A percentile compares a stretch with the other conserved stretches of the same genome.
These are phyloP conservation scores for Leccinum uliginosum DNA, from an alignment of 768 basidiomycete genomes.

Conservation along the genomic window DNA sequence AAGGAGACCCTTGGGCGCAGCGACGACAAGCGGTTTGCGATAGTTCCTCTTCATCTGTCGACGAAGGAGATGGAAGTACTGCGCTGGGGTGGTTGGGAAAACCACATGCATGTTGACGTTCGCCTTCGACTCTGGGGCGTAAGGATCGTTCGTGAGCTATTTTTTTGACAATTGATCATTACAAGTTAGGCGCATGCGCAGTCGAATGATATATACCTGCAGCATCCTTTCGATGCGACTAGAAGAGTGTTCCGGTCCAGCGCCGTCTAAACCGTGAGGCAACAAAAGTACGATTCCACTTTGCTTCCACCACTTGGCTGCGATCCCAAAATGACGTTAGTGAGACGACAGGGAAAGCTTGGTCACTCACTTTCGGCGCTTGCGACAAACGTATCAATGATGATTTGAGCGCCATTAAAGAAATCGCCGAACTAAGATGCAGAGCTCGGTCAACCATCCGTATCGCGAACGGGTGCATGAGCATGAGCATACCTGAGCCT, in stretches of 20 bases:
- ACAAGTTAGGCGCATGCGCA: background rate
- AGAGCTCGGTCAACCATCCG: background rate
- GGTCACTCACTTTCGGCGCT: slow-evolving; percentile 70
- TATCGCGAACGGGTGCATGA: background rate
- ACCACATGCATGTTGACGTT: slow-evolving; percentile 83
- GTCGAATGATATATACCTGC: slow-evolving; percentile 47
- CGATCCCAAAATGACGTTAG: background rate
- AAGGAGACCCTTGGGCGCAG: slow-evolving; percentile 79
- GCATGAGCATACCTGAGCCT: slow-evolving; percentile 64
- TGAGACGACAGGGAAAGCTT: too few relatives aligned
- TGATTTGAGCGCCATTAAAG: slow-evolving; percentile 84
- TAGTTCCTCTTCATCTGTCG: slow-evolving; percentile 82
- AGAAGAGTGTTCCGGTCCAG: slow-evolving; percentile 91
- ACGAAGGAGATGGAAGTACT: slow-evolving; percentile 91
- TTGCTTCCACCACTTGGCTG: slow-evolving; percentile 92
- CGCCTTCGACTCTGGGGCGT: slow-evolving; percentile 20
- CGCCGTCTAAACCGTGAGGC: slow-evolving; percentile 89
- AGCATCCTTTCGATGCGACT: slow-evolving; percentile 85
- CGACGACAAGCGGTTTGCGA: slow-evolving; percentile 81
- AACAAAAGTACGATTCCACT: slow-evolving; percentile 83
- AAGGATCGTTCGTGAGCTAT: slow-evolving; percentile 76
- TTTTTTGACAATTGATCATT: background rate
- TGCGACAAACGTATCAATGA: slow-evolving; percentile 85
- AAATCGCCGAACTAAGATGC: slow-evolving; percentile 80
- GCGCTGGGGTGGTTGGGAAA: slow-evolving; percentile 85